Evolutionary conservation across 768 basidiomycete genomes (phyloP).

Genomic region (Fomitopsis serialis): DNA sequence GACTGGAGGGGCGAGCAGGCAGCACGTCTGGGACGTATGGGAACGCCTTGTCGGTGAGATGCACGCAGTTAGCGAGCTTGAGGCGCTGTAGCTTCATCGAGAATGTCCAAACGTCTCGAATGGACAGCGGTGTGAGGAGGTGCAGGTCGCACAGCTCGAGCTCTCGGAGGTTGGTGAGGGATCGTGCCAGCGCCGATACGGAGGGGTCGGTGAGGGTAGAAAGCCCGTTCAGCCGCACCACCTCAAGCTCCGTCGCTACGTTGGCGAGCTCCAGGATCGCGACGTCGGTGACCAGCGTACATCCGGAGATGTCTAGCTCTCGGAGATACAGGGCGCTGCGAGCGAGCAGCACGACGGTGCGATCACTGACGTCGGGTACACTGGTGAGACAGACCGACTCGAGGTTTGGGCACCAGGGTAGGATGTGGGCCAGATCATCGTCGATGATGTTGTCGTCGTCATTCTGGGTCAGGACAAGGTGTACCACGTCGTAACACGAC

Average conservation of each 20-base stretch:
- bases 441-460: conserved; percentile 42
- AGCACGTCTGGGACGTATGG: conserved; percentile 21
- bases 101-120: conserved; percentile 79
- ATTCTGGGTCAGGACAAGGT: conserved; percentile 46
- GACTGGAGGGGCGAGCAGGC: neutral
- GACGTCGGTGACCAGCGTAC: conserved; percentile 71
- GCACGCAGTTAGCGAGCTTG: conserved; percentile 70
- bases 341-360: conserved; percentile 60
- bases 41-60: conserved; percentile 77
- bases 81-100: conserved; percentile 73
- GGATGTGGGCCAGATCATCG: conserved; percentile 50
- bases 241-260: conserved; percentile 62
- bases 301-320: conserved; percentile 73
- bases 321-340: conserved; percentile 59
- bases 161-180: conserved; percentile 75
- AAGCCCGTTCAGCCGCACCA: conserved; percentile 70
- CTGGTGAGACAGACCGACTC: conserved; percentile 66
- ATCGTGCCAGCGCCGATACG: conserved; percentile 66
- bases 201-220: conserved; percentile 56
- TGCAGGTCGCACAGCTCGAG: conserved; percentile 73
- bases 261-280: conserved; percentile 68
- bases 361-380: conserved; percentile 63
- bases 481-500: conserved; percentile 54
- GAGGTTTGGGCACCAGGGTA: conserved; percentile 58
- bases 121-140: conserved; percentile 58